A percentile compares a stretch with the other conserved stretches of the same genome.
Evolutionary conservation across 179 eudicot genomes (phyloP).

Genomic region (Actinidia chinensis): DNA sequence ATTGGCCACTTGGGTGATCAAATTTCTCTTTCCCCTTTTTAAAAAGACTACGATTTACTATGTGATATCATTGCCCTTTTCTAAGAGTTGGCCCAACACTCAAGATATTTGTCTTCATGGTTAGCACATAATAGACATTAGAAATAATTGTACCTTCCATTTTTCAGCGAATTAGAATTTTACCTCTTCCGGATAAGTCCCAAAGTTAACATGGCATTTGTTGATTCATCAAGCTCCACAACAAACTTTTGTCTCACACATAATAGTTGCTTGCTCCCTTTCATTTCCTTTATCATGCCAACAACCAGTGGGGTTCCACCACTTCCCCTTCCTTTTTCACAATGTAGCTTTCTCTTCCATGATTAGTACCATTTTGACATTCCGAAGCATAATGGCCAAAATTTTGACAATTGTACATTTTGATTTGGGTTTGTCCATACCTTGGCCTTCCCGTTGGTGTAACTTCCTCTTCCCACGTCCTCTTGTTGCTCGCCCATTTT

Average conservation of each 20-base stretch:
- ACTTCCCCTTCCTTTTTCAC: not conserved
- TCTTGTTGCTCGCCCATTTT: not conserved
- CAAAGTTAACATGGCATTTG: not conserved
- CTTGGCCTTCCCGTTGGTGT: not conserved
- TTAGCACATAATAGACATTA: constrained; percentile 10
- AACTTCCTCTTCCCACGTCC: not conserved
- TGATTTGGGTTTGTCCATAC: constrained; percentile 1
- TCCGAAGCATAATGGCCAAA: constrained; percentile 12
- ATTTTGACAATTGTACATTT: constrained; percentile 15
- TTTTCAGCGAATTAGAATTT: too few species aligned
- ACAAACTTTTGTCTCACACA: not conserved
- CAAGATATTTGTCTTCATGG: too few species aligned
- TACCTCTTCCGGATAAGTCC: too few species aligned
- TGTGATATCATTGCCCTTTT: too few species aligned
- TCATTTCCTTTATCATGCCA: not conserved
- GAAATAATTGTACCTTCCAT: constrained; percentile 9
- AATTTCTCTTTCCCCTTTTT: too few species aligned
- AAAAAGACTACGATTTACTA: too few species aligned
- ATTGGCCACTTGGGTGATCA: too few species aligned
- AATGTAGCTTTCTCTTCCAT: not conserved
- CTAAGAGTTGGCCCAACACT: too few species aligned
- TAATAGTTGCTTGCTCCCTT: not conserved
- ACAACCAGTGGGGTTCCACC: not conserved
- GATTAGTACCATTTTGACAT: not conserved
- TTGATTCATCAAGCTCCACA: not conserved